phyloP scores from a whole-genome alignment of 257 asterid genomes.

The Scutellaria minor region DNA sequence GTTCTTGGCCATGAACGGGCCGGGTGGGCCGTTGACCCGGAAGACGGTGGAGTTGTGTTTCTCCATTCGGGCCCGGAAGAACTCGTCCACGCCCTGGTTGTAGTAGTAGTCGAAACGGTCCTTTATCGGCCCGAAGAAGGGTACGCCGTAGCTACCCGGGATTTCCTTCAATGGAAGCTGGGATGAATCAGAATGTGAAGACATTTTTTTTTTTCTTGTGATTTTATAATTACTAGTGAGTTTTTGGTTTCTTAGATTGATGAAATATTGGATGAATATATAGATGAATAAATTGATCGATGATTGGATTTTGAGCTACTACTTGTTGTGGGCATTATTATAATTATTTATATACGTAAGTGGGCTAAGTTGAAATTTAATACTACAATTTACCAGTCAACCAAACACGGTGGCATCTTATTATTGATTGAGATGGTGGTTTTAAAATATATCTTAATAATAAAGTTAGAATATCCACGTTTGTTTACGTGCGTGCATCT shows the following conservation, averaged over 20 bases:
- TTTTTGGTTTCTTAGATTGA: background rate
- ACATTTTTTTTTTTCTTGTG: constrained; percentile 18
- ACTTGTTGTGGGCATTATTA: too few relatives aligned
- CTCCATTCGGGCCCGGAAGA: constrained; percentile 45
- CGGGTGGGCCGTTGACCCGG: constrained; percentile 55
- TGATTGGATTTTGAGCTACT: too few relatives aligned
- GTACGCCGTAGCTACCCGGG: constrained; percentile 52
- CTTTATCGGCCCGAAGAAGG: constrained; percentile 50
- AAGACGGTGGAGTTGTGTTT: constrained; percentile 56
- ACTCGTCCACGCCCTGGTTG: constrained; percentile 48
- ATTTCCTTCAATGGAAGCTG: constrained; percentile 53
- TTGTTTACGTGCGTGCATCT: too few relatives aligned
- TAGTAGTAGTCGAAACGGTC: constrained; percentile 53
- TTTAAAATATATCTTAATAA: too few relatives aligned
- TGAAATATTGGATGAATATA: background rate
- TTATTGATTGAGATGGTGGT: too few relatives aligned
- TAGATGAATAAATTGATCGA: background rate
- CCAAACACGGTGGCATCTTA: too few relatives aligned
- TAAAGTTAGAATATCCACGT: too few relatives aligned
- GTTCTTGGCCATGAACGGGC: constrained; percentile 51
- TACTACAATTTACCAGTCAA: too few relatives aligned
- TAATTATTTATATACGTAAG: too few relatives aligned
- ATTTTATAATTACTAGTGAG: too few relatives aligned
- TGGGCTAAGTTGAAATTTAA: too few relatives aligned
- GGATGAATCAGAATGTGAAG: background rate